These are phyloP conservation scores for Tephrocybe sp. DNA, from an alignment of 768 basidiomycete genomes.

Conservation along the genomic window DNA sequence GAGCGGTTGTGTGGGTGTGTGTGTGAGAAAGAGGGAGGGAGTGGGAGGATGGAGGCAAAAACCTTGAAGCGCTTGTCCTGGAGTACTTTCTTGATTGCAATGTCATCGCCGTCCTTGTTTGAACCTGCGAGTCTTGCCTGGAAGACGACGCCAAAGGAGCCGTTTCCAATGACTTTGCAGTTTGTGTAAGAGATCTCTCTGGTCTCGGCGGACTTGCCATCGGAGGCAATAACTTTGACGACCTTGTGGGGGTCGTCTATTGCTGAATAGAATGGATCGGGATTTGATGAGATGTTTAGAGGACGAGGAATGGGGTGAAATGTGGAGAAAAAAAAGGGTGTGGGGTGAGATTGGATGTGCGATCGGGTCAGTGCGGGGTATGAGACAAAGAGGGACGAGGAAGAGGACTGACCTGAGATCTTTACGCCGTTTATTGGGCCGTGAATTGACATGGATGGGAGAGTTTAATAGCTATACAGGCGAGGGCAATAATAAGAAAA, in stretches of 20 bases:
- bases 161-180: constrained; percentile 98
- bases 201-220: constrained; percentile 90
- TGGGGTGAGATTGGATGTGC: constrained; percentile 24
- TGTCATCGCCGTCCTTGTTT: constrained; percentile 71
- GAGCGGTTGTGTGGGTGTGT: constrained; percentile 6
- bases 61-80: constrained; percentile 99
- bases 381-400: constrained; percentile 21
- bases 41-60: too few species aligned
- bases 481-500: constrained; percentile 5
- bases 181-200: constrained; percentile 91
- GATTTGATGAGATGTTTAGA: too few species aligned
- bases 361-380: constrained; percentile 25
- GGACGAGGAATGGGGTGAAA: constrained; percentile 10
- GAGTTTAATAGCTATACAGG: constrained; percentile 12
- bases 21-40: too few species aligned
- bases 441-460: constrained; percentile 61
- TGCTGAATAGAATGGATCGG: constrained; percentile 50
- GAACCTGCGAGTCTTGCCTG: constrained; percentile 82
- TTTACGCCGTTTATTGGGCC: constrained; percentile 87
- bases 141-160: constrained; percentile 98
- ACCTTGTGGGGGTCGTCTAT: constrained; percentile 97
- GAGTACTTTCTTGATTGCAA: constrained; percentile 99
- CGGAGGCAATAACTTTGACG: constrained; percentile 91
- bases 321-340: constrained; percentile 3
- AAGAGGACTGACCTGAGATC: constrained; percentile 67